Percentiles rank a stretch among this genome's conserved stretches.
Evolutionary conservation across 495 filamentous ascomycete species (phyloP).

Genomic region (Tuber melanosporum): DNA sequence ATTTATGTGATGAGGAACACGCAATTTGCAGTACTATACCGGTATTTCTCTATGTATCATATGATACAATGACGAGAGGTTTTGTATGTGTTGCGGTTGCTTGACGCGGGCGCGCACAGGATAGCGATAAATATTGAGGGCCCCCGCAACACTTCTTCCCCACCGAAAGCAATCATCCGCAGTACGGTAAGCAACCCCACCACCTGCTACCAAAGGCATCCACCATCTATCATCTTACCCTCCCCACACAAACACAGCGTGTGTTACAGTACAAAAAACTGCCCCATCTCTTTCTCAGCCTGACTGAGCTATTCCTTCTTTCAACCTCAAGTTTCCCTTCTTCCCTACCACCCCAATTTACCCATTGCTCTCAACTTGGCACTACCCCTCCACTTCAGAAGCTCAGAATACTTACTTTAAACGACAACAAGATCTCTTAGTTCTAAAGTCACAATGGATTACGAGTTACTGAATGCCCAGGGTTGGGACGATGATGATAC

Average conservation of each 20-base stretch:
- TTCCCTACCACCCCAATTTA: background rate
- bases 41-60: background rate
- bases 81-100: background rate
- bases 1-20: background rate
- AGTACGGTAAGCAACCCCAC: background rate
- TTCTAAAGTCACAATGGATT: constrained; percentile 13
- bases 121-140: background rate
- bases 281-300: background rate
- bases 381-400: background rate
- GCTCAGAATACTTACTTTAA: background rate
- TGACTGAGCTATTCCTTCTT: background rate
- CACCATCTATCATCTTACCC: background rate
- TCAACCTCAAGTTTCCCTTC: background rate
- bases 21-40: background rate
- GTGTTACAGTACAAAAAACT: background rate
- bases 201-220: background rate
- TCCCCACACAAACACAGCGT: background rate
- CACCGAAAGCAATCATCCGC: background rate
- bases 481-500: constrained; percentile 18
- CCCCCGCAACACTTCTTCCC: background rate
- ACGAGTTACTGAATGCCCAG: constrained; percentile 27
- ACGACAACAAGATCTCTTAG: background rate
- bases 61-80: background rate
- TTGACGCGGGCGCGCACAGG: background rate
- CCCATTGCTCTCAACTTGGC: background rate